phyloP scores from a whole-genome alignment of 2,329 filamentous ascomycete species.

The Camillea tinctor region DNA sequence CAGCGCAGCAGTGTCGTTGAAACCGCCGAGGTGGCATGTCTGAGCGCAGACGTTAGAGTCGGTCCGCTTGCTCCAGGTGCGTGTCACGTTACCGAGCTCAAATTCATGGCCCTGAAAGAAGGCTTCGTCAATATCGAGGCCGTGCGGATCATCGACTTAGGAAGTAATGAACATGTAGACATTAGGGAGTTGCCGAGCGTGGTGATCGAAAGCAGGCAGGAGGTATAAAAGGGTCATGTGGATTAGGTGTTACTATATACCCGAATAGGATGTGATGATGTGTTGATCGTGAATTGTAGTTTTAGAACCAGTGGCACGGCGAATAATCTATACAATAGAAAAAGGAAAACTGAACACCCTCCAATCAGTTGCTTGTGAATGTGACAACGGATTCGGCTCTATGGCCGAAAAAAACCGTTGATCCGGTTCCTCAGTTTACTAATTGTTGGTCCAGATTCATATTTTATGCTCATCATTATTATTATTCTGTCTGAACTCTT shows the following conservation, averaged over 20 bases:
- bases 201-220: slow-evolving; percentile 44
- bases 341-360: not conserved
- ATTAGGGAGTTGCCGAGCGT: slow-evolving; percentile 72
- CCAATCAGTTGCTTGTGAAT: not conserved
- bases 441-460: not conserved
- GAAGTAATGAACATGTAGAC: slow-evolving; percentile 73
- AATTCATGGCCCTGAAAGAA: slow-evolving; percentile 65
- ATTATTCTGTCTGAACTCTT: no score
- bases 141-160: slow-evolving; percentile 70
- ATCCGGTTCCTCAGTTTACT: not conserved
- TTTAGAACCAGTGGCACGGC: not conserved
- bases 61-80: slow-evolving; percentile 70
- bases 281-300: not conserved
- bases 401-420: no score
- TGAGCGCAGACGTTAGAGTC: slow-evolving; percentile 72
- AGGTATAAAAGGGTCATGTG: slow-evolving; percentile 3
- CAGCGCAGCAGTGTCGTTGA: slow-evolving; percentile 65
- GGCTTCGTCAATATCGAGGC: slow-evolving; percentile 72
- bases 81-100: slow-evolving; percentile 71
- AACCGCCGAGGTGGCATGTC: slow-evolving; percentile 66
- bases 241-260: not conserved
- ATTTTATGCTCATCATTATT: no score
- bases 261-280: not conserved
- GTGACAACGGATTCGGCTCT: not conserved
- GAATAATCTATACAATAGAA: not conserved